Percentiles rank a stretch among this genome's conserved stretches.
Evolutionary conservation across 73 alveolate genomes (phyloP).

Genomic region (Paramecium tetraurelia): DNA sequence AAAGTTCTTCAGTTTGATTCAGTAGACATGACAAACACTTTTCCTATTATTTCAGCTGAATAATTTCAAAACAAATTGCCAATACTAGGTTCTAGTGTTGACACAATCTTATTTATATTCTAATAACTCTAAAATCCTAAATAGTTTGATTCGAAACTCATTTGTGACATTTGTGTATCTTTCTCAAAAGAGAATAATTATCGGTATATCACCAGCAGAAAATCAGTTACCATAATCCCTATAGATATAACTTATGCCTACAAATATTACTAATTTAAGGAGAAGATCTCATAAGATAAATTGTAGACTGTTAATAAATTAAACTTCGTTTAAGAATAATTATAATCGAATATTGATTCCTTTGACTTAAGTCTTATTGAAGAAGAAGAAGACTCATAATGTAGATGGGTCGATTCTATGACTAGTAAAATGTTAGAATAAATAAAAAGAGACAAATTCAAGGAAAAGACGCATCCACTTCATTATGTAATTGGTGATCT

Average conservation of each 20-base stretch:
- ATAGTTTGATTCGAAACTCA: constrained; percentile 6
- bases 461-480: neutral
- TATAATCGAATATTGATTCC: neutral
- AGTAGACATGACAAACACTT: neutral
- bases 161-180: neutral
- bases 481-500: constrained; percentile 14
- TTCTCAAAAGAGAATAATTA: neutral
- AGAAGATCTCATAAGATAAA: neutral
- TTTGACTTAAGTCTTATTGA: neutral
- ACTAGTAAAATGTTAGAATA: neutral
- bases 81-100: neutral
- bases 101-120: neutral
- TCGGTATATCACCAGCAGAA: neutral
- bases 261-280: neutral
- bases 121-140: neutral
- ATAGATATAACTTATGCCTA: neutral
- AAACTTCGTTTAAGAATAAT: neutral
- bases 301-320: neutral
- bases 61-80: neutral
- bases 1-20: neutral
- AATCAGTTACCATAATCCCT: neutral
- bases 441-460: neutral
- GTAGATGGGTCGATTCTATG: neutral
- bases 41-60: neutral
- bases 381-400: neutral